These are phyloP conservation scores for Linnemannia schmuckeri DNA, from an alignment of 192 early-diverging fungal species.

Conservation along the genomic window DNA sequence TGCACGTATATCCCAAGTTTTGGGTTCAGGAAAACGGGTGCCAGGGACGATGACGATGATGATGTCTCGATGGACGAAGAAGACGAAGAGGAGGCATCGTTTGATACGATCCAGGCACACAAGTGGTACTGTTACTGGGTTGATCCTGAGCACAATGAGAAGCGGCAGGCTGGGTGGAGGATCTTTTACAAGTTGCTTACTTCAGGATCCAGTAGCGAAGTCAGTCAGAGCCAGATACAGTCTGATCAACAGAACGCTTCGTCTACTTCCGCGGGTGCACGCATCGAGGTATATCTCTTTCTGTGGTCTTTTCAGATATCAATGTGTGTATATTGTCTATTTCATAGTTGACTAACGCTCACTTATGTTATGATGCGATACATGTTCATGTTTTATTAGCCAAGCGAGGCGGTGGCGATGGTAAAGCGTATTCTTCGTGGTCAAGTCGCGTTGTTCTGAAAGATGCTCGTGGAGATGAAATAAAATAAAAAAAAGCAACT, in stretches of 20 bases:
- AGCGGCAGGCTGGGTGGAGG: slow-evolving; percentile 34
- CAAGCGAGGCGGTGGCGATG: slow-evolving; percentile 22
- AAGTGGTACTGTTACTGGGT: slow-evolving; percentile 55
- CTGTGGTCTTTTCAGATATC: neutral
- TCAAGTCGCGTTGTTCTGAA: slow-evolving; percentile 3
- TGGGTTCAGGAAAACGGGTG: neutral
- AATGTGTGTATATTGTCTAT: neutral
- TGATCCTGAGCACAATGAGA: slow-evolving; percentile 15
- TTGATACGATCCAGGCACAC: slow-evolving; percentile 43
- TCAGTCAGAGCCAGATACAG: neutral
- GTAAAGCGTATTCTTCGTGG: slow-evolving; percentile 27
- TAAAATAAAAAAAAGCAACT: neutral
- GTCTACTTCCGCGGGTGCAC: neutral
- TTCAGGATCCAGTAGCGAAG: neutral
- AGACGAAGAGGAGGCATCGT: slow-evolving; percentile 11
- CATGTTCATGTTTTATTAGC: neutral
- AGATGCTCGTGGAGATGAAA: neutral
- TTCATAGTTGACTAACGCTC: neutral
- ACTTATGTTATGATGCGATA: neutral
- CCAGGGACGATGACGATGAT: neutral
- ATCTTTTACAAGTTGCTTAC: slow-evolving; percentile 14
- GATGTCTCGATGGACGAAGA: neutral
- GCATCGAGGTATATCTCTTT: neutral
- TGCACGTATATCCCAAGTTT: slow-evolving; percentile 27
- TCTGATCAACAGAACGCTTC: neutral